Percentiles rank a stretch among this genome's conserved stretches.
These are phyloP conservation scores for Rutidosis leptorrhynchoides DNA, from an alignment of 129 eudicot species.

Conservation along the genomic window DNA sequence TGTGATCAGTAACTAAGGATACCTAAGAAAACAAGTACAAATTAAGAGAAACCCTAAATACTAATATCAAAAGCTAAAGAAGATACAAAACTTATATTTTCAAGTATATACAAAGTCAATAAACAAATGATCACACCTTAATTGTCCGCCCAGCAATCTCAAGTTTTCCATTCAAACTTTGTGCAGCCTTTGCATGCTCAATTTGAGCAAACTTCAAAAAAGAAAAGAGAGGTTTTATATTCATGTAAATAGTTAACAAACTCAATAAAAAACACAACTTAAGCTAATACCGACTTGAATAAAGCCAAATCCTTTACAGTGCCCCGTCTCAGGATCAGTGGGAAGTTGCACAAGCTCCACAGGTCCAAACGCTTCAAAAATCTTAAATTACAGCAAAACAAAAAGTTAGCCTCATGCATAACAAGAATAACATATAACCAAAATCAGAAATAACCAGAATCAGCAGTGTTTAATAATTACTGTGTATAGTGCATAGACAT, in stretches of 20 bases:
- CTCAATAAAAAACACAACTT: neutral
- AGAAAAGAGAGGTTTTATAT: neutral
- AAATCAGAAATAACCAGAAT: conserved; percentile 3
- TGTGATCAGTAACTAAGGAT: conserved; percentile 91
- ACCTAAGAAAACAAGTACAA: conserved; percentile 45
- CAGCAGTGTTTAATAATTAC: neutral
- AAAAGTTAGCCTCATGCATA: too few species aligned
- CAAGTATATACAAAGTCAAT: too few species aligned
- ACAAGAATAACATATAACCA: neutral
- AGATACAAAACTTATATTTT: too few species aligned
- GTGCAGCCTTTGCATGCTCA: conserved; percentile 92
- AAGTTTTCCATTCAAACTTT: conserved; percentile 76
- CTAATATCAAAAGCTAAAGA: too few species aligned
- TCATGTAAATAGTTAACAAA: neutral
- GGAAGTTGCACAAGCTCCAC: conserved; percentile 96
- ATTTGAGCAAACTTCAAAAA: conserved; percentile 62
- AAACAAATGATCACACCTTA: conserved; percentile 59
- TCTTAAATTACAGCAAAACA: conserved; percentile 32
- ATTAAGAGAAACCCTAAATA: neutral
- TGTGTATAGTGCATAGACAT: neutral
- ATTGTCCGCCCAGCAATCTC: conserved; percentile 92
- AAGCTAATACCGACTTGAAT: conserved; percentile 62
- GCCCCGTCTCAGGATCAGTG: conserved; percentile 88
- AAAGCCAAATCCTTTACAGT: conserved; percentile 97
- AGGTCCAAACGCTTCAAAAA: conserved; percentile 96